A percentile compares a stretch with the other conserved stretches of the same genome.
These are phyloP conservation scores for Aspergillus neoniger DNA, from an alignment of 2,329 filamentous ascomycete genomes.

Conservation along the genomic window DNA sequence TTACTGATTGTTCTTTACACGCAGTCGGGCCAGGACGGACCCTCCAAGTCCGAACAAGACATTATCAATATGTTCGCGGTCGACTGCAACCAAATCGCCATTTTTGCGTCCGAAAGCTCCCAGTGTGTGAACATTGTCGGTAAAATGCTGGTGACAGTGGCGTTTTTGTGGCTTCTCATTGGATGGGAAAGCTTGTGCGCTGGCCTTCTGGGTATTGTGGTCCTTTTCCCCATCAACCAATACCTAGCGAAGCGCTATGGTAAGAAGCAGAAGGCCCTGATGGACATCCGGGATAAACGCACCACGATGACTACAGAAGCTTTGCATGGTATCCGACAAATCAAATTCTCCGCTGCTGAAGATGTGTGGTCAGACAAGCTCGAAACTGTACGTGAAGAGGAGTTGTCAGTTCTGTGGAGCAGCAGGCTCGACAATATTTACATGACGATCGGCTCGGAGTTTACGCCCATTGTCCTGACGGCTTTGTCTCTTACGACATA, in stretches of 20 bases:
- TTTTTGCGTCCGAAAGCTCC: neutral
- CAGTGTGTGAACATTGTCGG: neutral
- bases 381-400: constrained; percentile 61
- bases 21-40: neutral
- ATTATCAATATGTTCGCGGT: neutral
- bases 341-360: constrained; percentile 79
- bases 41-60: neutral
- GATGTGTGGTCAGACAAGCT: constrained; percentile 73
- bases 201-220: neutral
- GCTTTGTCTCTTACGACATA: constrained; percentile 69
- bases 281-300: constrained; percentile 75
- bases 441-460: constrained; percentile 68
- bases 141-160: neutral
- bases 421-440: constrained; percentile 65
- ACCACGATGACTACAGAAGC: constrained; percentile 73
- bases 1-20: neutral
- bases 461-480: constrained; percentile 70
- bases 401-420: constrained; percentile 66
- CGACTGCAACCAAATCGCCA: neutral
- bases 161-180: neutral
- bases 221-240: neutral
- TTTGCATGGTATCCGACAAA: constrained; percentile 75
- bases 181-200: neutral
- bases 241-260: constrained; percentile 64
- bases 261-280: constrained; percentile 65